These are phyloP conservation scores for Colletotrichum sp. DNA, from an alignment of 2,329 filamentous ascomycete species.

Conservation along the genomic window DNA sequence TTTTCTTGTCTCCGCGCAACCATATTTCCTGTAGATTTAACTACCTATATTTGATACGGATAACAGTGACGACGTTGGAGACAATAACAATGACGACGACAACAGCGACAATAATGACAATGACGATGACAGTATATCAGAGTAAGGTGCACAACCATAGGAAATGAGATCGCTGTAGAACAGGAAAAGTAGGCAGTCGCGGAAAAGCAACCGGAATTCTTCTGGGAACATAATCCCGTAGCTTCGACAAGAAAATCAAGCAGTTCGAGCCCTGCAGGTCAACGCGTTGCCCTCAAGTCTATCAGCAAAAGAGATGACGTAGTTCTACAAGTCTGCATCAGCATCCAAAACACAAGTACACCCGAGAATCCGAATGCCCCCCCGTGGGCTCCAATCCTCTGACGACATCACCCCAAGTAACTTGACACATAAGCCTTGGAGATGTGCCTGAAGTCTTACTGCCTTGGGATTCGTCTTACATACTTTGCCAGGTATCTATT, in stretches of 20 bases:
- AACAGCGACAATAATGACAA: no score
- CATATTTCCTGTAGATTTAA: background rate
- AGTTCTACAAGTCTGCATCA: background rate
- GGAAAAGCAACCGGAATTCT: background rate
- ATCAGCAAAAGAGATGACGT: background rate
- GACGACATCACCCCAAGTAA: background rate
- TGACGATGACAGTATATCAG: background rate
- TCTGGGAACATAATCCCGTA: background rate
- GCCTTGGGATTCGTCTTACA: background rate
- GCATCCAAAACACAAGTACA: background rate
- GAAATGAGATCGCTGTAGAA: background rate
- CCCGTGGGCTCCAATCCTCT: background rate
- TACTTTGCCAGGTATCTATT: background rate
- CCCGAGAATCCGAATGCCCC: background rate
- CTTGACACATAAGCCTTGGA: background rate
- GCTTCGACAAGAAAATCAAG: background rate
- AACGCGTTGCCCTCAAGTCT: background rate
- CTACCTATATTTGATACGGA: background rate
- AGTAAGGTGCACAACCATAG: background rate
- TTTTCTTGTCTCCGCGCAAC: background rate
- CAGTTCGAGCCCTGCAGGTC: background rate
- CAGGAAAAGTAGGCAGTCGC: background rate
- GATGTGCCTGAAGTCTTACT: background rate
- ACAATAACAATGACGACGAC: background rate
- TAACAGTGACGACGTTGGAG: background rate